A percentile compares a stretch with the other conserved stretches of the same genome.
Conservation (phyloP, 257 asterid genomes). For the Przewalskia tangutica region DNA sequence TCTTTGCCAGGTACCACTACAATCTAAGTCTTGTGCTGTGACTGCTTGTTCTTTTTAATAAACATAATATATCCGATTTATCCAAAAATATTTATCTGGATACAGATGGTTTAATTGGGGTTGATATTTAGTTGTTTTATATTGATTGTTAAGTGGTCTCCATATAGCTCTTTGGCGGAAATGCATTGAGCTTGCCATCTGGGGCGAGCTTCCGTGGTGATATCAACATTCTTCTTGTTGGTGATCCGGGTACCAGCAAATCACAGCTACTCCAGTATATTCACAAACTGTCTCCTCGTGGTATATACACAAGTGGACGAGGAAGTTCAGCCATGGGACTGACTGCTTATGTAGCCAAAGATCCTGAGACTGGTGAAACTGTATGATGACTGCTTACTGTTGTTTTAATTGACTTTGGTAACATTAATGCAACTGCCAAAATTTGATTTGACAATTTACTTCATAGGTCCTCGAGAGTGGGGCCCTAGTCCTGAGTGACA, state of each 20-base stretch:
- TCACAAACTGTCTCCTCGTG: constrained; percentile 96
- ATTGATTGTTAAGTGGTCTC: constrained; percentile 13
- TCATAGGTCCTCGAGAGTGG: constrained; percentile 95
- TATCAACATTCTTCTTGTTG: constrained; percentile 94
- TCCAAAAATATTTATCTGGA: not conserved
- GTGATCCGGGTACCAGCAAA: constrained; percentile 99
- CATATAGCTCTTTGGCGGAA: constrained; percentile 91
- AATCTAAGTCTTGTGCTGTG: not conserved
- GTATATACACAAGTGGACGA: constrained; percentile 94
- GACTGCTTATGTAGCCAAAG: constrained; percentile 95
- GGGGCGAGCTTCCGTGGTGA: constrained; percentile 98
- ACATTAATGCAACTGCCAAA: not conserved
- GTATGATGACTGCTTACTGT: constrained; percentile 29
- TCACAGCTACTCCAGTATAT: constrained; percentile 97
- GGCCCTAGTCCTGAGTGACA: constrained; percentile 92
- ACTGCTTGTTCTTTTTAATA: not conserved
- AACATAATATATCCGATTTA: not conserved
- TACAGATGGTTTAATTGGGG: not conserved
- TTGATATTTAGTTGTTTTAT: not conserved
- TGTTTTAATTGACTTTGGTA: not conserved
- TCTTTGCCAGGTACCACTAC: constrained; percentile 76
- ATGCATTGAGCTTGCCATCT: constrained; percentile 61
- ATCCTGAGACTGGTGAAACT: constrained; percentile 99
- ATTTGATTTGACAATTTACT: constrained; percentile 12
- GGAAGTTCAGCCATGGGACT: constrained; percentile 99